These are phyloP conservation scores for Gossypium schwendimanii DNA, from an alignment of 441 rosid genomes.

Conservation along the genomic window DNA sequence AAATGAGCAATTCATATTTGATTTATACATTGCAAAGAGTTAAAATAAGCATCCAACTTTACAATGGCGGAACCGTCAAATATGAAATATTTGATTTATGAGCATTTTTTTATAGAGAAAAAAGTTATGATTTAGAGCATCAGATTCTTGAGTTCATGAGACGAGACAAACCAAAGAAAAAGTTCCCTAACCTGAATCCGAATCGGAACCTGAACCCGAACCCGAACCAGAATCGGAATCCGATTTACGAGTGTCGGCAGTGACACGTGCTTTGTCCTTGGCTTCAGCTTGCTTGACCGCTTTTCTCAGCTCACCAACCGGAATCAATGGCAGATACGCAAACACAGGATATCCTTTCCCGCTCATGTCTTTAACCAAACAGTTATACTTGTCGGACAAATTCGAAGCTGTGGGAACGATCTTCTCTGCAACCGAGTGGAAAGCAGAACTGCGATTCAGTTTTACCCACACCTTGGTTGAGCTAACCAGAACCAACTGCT, in stretches of 20 bases:
- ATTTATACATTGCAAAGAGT: not conserved
- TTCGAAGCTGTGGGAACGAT: constrained; percentile 54
- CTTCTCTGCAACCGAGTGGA: constrained; percentile 40
- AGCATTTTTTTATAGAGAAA: not conserved
- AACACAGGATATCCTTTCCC: constrained; percentile 51
- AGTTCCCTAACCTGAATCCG: not conserved
- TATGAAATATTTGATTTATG: not conserved
- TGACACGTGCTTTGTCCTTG: constrained; percentile 21
- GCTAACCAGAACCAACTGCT: constrained; percentile 34
- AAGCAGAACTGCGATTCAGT: constrained; percentile 38
- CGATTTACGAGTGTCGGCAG: constrained; percentile 12
- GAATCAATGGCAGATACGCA: constrained; percentile 54
- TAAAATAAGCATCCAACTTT: not conserved
- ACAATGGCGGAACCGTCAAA: not conserved
- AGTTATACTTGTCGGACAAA: constrained; percentile 49
- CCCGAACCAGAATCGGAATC: constrained; percentile 25
- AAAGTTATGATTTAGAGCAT: not conserved
- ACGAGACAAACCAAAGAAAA: not conserved
- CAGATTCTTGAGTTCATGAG: not conserved
- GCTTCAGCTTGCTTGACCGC: constrained; percentile 41
- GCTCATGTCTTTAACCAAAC: constrained; percentile 30
- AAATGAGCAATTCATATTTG: not conserved
- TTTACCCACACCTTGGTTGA: constrained; percentile 53
- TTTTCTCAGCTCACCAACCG: constrained; percentile 54
- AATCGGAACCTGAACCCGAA: constrained; percentile 29